A percentile compares a stretch with the other conserved stretches of the same genome.
Evolutionary conservation across 139 green algal species (phyloP).

Genomic region (Chlorella sp.): DNA sequence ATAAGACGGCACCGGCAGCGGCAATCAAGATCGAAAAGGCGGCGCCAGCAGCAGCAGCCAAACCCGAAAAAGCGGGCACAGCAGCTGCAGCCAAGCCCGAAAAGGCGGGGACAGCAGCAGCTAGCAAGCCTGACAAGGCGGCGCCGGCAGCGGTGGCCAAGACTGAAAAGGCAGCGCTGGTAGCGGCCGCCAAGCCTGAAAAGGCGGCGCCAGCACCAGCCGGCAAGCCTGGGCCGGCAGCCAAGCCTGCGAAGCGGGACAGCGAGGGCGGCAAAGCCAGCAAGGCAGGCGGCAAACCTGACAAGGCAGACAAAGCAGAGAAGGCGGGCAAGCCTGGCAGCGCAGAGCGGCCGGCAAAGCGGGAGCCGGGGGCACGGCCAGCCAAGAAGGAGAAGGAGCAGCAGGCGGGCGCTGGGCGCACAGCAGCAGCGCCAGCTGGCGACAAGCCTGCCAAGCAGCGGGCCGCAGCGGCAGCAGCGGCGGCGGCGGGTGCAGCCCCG

Average conservation of each 20-base stretch:
- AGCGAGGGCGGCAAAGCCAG: background rate
- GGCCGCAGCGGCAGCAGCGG: background rate
- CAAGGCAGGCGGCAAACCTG: background rate
- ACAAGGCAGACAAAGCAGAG: background rate
- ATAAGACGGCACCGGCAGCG: background rate
- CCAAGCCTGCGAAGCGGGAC: slow-evolving; percentile 15
- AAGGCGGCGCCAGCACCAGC: background rate
- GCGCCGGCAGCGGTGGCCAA: background rate
- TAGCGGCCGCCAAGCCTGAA: background rate
- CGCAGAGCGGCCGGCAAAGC: background rate
- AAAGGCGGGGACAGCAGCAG: background rate
- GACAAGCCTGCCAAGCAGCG: background rate
- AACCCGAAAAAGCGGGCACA: background rate
- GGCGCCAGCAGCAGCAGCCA: background rate
- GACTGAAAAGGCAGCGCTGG: background rate
- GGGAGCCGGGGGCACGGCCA: background rate
- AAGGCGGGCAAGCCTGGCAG: background rate
- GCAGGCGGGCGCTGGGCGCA: background rate
- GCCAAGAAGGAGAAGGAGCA: slow-evolving; percentile 18
- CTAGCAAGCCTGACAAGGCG: background rate
- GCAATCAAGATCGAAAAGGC: background rate
- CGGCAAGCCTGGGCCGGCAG: background rate
- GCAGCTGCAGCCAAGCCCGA: background rate
- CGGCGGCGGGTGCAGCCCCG: background rate
- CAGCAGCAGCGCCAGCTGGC: background rate